phyloP scores from a whole-genome alignment of 306 rosid species.

The Prunus mume region DNA sequence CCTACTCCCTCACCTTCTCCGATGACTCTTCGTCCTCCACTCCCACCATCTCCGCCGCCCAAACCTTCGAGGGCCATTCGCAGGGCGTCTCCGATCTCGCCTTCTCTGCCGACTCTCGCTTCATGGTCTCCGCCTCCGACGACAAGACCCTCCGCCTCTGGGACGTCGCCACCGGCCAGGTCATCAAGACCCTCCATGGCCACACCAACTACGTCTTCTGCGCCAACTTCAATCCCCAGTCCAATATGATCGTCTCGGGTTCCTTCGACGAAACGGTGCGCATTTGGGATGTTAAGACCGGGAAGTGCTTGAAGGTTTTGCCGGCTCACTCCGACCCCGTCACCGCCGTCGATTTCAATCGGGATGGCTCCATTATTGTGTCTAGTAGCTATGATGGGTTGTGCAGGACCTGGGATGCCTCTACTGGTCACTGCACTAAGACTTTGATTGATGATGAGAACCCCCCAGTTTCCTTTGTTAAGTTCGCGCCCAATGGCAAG shows the following conservation, averaged over 20 bases:
- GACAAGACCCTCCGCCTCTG: constrained; percentile 90
- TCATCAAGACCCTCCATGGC: constrained; percentile 71
- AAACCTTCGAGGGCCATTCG: constrained; percentile 71
- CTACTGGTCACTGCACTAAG: constrained; percentile 92
- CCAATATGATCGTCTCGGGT: constrained; percentile 86
- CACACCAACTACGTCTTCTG: constrained; percentile 94
- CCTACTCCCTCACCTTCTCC: constrained; percentile 49
- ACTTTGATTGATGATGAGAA: constrained; percentile 92
- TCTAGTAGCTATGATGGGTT: constrained; percentile 97
- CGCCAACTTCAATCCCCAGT: constrained; percentile 87
- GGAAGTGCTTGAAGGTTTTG: constrained; percentile 79
- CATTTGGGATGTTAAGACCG: constrained; percentile 88
- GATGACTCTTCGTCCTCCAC: constrained; percentile 32
- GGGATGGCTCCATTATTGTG: constrained; percentile 84
- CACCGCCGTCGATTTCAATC: constrained; percentile 88
- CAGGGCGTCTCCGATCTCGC: constrained; percentile 93
- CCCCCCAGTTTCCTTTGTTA: constrained; percentile 91
- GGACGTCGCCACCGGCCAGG: constrained; percentile 79
- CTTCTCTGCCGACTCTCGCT: constrained; percentile 85
- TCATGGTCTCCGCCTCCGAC: constrained; percentile 89
- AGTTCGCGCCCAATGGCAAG: constrained; percentile 85
- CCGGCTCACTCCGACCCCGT: constrained; percentile 98
- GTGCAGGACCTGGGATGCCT: constrained; percentile 86
- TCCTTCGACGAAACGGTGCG: constrained; percentile 96
- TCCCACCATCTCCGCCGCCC: constrained; percentile 55